Base-by-base conservation (phyloP, 768 basidiomycete genomes). In the Pleurotus ostreatus region DNA sequence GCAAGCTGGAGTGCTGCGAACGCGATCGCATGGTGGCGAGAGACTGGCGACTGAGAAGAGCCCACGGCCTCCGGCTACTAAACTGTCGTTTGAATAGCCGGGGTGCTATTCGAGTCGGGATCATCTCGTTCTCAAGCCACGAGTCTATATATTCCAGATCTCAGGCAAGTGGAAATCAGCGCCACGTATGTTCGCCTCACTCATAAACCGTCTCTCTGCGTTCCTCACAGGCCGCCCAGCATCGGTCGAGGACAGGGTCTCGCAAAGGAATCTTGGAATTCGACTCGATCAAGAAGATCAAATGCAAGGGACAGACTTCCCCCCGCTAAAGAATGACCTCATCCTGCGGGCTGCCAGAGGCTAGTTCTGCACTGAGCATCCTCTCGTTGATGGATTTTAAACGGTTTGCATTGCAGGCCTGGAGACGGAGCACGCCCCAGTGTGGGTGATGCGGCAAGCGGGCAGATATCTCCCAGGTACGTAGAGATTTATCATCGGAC, bases 371-470 rank as follows among this genome's bases (percentile, higher is more conserved):
- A n/a, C 25, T 37, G 4, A 56, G 40, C 39, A 41, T 53, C 34
- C 57, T 45, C 48, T 9, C 55, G 15, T 43, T 49, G 34, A 49
- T 46, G 41, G 45, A 20, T 45, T 16, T 16, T 44, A 26, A 43
- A 39, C 38, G 20, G 47, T 48, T 40, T 55, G 15, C 23, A 5
- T 30, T 56, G 13, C 62, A 88, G 92, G 92, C 25, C 88, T 96
- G 71, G 76, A 79, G 68, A 94, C 92, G 0, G 92, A 94, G 65
- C 84, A 90, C 55, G 93, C 94, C 5, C 94, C 95, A n/a, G 93
- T 94, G 56, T 98, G 95, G 95, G 89, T 96, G 49, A 98, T 98
- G 95, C 84, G 95, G 37, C 95, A 98, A 69, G 95, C 95, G 20
- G 95, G 95, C 48, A 84, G 95, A 52, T 95, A 96, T 74, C 83